Base-by-base conservation (phyloP, 192 early-diverging fungal genomes). In the Lobosporangium transversale region DNA sequence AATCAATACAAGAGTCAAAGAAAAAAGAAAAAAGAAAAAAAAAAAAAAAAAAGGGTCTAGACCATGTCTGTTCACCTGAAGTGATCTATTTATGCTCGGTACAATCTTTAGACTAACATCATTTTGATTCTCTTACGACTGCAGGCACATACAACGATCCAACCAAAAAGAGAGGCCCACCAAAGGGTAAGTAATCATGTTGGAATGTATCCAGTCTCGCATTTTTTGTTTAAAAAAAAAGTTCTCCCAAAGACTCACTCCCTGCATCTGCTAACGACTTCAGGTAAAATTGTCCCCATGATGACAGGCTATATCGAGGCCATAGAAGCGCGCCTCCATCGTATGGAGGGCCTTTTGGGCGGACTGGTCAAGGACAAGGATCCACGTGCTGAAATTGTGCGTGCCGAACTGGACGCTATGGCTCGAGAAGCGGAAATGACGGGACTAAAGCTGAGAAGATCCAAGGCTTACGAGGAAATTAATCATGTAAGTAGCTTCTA, bases 291-390 rank as follows among this genome's bases (percentile, higher is more conserved):
- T 66, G 64, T 66, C 64, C 64, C 64, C 58, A 61, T 61, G 58
- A 61, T 61, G 58, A 61, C 58, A 78, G 93, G 93, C 30, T 95
- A 95, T 63, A 94, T 95, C 24, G 93, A 94, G 54, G 90, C 87
- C 18, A 93, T 95, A 24, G 93, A 95, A 57, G 86, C 81, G 42
- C 80, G 91, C 42, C 84, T 95, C 32, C 88, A 89, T 67, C 84
- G 85, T 42, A 83, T 92, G 66, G 92, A 95, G 57, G 81, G 84
- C 27, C 80, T 92, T 2, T 68, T 95, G 7, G 80, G 78, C 17
- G 84, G 79, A 15, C 67, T 91, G 1, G 82, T 88, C 23, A 79
- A 85, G 31, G 81, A 81, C 45, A 84, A 88, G 44, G 81, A 82
- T 48, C 73, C 73, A 18, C 57, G 81, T 9, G 81, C 81, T 18